Evolutionary conservation across 2,329 filamentous ascomycete genomes (phyloP), one percentile per base, ranked within the genome.

Genomic region (Xylariaceae sp.): DNA sequence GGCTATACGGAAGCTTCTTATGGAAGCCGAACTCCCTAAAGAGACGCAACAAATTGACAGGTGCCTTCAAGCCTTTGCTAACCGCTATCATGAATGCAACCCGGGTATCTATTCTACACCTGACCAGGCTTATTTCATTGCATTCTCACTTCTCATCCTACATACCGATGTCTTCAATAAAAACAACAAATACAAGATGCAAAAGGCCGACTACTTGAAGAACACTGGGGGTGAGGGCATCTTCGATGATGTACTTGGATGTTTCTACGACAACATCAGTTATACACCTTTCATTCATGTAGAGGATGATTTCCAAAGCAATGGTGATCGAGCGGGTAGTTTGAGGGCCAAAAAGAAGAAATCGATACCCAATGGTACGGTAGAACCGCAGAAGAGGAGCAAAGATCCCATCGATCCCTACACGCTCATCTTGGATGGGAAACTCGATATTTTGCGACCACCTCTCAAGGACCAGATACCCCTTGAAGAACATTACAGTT

Each of bases 101-200:
- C 93, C 93, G 2, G 91, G 93, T 30, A 94, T 98, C 45, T 98
- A 95, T 65, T 78, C 85, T 18, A 84, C 83, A 26, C 81, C 89
- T 54, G 93, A 97, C 57, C 89, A 96, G 66, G 90, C 93, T n/a
- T 96, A 97, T 63, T 95, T 97, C 57, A 91, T 97, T 50, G 89
- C 91, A 13, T 98, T 98, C 61, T 97, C 91, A 2, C 81, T 98
- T 42, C 78, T 98, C 45, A 96, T 98, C 53, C 73, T 98, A 26
- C 93, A 98, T 56, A 97, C 93, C 0, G 93, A 98, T 60, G 88
- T 95, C n/a, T 97, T 97, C 79, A 98, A 98, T 73, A 95, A 95
- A 67, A 98, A 97, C 71, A 97, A 97, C 69, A 97, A 97, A 68
- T 80, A 93, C 64, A 98, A 98, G 66, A 98, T 98, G 93, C 89